Evolutionary conservation across 495 filamentous ascomycete genomes (phyloP).

Genomic region (Venustampulla echinocandica): DNA sequence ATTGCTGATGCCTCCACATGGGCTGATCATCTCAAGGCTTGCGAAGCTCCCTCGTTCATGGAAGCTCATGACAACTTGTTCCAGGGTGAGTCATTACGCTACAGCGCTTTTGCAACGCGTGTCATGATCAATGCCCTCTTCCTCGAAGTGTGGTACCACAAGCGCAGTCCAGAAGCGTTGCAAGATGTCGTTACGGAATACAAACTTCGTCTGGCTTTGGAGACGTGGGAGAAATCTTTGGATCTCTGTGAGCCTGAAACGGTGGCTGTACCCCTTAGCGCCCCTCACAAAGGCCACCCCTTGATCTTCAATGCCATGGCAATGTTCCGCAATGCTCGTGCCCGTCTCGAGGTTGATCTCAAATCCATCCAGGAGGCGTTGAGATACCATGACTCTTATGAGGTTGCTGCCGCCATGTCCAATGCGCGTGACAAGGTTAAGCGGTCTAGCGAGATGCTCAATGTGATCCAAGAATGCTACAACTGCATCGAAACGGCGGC

Average conservation of each 20-base stretch:
- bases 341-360: slow-evolving; percentile 87
- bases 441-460: slow-evolving; percentile 94
- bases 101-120: slow-evolving; percentile 94
- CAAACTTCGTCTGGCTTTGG: slow-evolving; percentile 89
- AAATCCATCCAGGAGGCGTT: slow-evolving; percentile 94
- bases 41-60: slow-evolving; percentile 73
- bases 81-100: slow-evolving; percentile 82
- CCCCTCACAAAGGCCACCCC: slow-evolving; percentile 95
- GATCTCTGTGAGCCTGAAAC: slow-evolving; percentile 90
- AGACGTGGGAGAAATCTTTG: slow-evolving; percentile 96
- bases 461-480: slow-evolving; percentile 95
- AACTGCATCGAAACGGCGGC: slow-evolving; percentile 97
- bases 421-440: slow-evolving; percentile 86
- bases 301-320: slow-evolving; percentile 99
- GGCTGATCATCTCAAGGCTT: slow-evolving; percentile 63
- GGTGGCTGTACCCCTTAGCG: slow-evolving; percentile 82
- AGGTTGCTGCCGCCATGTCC: slow-evolving; percentile 94
- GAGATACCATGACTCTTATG: slow-evolving; percentile 92
- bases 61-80: slow-evolving; percentile 92
- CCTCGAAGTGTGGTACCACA: slow-evolving; percentile 97
- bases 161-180: slow-evolving; percentile 89
- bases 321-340: slow-evolving; percentile 88
- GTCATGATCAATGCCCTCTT: slow-evolving; percentile 99
- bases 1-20: slow-evolving; percentile 71
- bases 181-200: slow-evolving; percentile 98